Evolutionary conservation across 805 yeast species (phyloP), one percentile per base, ranked within the genome.

Genomic region (Nakazawaea sp.): DNA sequence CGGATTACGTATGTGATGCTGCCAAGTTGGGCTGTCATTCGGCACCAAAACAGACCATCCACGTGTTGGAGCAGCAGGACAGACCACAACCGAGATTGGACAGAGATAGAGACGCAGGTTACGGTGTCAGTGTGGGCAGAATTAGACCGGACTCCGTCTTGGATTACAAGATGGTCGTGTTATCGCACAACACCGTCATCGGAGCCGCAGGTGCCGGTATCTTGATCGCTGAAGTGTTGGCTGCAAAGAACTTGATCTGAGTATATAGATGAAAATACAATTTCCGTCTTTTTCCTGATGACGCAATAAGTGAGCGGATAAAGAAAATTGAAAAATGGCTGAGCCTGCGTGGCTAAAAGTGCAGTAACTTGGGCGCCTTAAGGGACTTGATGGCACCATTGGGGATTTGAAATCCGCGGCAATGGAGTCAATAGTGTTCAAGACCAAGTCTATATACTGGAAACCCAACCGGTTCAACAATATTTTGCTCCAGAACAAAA

Each of bases 161-260:
- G 50, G 98, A 92, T 61, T 78, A 74, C 68, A 92, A 92, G 67
- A 90, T 92, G 89, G 96, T 92, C 38, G 92, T 88, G n/a, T 68
- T 92, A 47, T 89, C 97, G 19, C 98, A 92, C 63, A 92, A 92
- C 72, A 92, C 98, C 38, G 75, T 92, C 52, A 86, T 92, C 48
- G 98, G 98, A 55, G 98, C 98, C 54, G 98, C 98, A 18, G 98
- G 98, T 58, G 83, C 97, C 7, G 98, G 98, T 61, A 72, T 92
- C 43, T 76, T 92, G 61, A 92, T 92, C 58, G 98, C 95, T 36
- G 98, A 92, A 68, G 70, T 88, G 38, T 70, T 92, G 51, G 62
- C 74, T 43, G 89, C 89, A 43, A 88, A 82, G 66, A 71, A 75
- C 43, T 61, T 86, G 47, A 71, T 90, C 45, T 88, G 13, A 9